Conservation (phyloP, 495 filamentous ascomycete species). For the Entonaema liquescens region DNA sequence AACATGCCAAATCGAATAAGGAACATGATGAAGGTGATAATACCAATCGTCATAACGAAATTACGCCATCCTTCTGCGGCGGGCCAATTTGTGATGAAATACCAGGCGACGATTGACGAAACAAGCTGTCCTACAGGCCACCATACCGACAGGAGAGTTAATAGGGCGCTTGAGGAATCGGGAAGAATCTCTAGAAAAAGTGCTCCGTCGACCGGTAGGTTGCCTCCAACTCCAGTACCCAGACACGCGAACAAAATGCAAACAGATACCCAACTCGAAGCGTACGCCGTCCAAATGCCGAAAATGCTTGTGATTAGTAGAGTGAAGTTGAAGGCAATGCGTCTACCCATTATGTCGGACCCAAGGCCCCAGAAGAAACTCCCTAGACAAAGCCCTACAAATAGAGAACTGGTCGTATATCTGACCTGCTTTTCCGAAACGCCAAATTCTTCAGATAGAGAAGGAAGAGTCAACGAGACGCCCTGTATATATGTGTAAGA, state of each 20-base stretch:
- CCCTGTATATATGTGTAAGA: constrained; percentile 61
- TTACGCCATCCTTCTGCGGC: constrained; percentile 82
- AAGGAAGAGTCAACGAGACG: constrained; percentile 78
- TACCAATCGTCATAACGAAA: constrained; percentile 74
- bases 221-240: constrained; percentile 69
- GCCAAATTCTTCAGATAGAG: constrained; percentile 72
- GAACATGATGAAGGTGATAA: constrained; percentile 76
- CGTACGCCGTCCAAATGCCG: constrained; percentile 72
- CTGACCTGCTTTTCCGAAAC: constrained; percentile 60
- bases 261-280: constrained; percentile 72
- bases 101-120: constrained; percentile 81
- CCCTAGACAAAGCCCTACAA: constrained; percentile 71
- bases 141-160: constrained; percentile 80
- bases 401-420: constrained; percentile 62
- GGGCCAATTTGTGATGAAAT: constrained; percentile 73
- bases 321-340: constrained; percentile 81
- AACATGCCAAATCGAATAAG: constrained; percentile 80
- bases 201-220: constrained; percentile 82
- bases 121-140: constrained; percentile 81
- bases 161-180: constrained; percentile 75
- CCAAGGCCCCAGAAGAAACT: constrained; percentile 85
- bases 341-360: constrained; percentile 73
- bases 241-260: constrained; percentile 60
- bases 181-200: constrained; percentile 84
- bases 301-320: constrained; percentile 76